Evolutionary conservation across 2,329 filamentous ascomycete species (phyloP).

Genomic region (Fusarium multiceps): DNA sequence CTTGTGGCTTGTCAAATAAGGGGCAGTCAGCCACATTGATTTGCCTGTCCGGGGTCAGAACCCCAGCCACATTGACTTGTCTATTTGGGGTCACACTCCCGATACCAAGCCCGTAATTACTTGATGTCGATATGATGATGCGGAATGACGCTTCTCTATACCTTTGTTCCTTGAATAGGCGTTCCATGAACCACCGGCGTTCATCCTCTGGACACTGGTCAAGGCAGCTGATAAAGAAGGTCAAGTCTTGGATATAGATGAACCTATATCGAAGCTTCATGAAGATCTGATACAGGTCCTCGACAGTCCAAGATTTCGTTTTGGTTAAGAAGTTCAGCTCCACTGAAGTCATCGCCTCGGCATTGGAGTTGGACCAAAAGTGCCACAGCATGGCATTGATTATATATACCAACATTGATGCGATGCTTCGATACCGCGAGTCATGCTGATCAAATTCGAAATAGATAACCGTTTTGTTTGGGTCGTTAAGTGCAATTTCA

Average conservation of each 20-base stretch:
- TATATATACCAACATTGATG: background rate
- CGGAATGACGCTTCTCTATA: background rate
- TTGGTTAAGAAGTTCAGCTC: background rate
- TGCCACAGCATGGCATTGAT: background rate
- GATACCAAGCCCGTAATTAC: background rate
- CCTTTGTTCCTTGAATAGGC: background rate
- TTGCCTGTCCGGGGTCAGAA: too few relatives aligned
- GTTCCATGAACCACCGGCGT: background rate
- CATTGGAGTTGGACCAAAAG: background rate
- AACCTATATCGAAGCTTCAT: background rate
- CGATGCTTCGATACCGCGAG: background rate
- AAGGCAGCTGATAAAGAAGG: background rate
- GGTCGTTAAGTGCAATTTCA: background rate
- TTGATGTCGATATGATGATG: background rate
- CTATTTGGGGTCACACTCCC: background rate
- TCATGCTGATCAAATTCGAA: background rate
- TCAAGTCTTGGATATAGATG: background rate
- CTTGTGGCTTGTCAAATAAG: background rate
- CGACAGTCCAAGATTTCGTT: background rate
- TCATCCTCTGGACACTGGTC: background rate
- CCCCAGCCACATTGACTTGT: too few relatives aligned
- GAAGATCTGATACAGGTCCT: background rate
- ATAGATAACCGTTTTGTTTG: background rate
- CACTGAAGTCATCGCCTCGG: rapidly evolving
- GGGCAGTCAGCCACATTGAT: background rate